Evolutionary conservation across 1,284 basidiomycete genomes (phyloP).

Genomic region (Flammula alnicola): DNA sequence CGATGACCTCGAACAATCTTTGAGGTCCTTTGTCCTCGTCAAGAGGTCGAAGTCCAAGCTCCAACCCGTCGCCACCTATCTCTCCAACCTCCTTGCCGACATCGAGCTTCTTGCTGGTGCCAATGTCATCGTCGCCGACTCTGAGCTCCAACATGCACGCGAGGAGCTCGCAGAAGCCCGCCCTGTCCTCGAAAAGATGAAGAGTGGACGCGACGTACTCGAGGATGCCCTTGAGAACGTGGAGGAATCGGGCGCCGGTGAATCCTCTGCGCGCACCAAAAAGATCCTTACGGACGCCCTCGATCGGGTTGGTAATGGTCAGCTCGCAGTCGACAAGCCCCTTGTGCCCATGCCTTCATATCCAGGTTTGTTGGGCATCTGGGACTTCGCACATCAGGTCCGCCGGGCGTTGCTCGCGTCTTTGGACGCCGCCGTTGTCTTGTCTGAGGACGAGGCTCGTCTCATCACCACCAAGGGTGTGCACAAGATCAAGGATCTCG

Average conservation of each 20-base stretch:
- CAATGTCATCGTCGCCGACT: conserved; percentile 85
- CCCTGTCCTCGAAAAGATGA: conserved; percentile 90
- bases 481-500: conserved; percentile 69
- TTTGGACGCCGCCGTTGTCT: conserved; percentile 81
- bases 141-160: conserved; percentile 79
- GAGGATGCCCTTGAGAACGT: conserved; percentile 81
- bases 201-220: conserved; percentile 70
- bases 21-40: conserved; percentile 94
- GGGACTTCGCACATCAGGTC: conserved; percentile 90
- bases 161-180: conserved; percentile 73
- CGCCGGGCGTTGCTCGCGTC: conserved; percentile 79
- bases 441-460: conserved; percentile 88
- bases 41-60: conserved; percentile 97
- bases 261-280: conserved; percentile 60
- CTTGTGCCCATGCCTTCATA: conserved; percentile 76
- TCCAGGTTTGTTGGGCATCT: conserved; percentile 85
- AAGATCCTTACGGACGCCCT: conserved; percentile 73
- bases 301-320: conserved; percentile 79
- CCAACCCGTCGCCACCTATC: conserved; percentile 92
- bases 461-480: conserved; percentile 74
- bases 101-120: conserved; percentile 86
- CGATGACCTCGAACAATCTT: conserved; percentile 87
- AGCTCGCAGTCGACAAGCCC: conserved; percentile 60
- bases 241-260: conserved; percentile 78
- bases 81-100: conserved; percentile 88